Evolutionary conservation across 2,329 filamentous ascomycete genomes (phyloP).

Genomic region (Monilinia fructicola): DNA sequence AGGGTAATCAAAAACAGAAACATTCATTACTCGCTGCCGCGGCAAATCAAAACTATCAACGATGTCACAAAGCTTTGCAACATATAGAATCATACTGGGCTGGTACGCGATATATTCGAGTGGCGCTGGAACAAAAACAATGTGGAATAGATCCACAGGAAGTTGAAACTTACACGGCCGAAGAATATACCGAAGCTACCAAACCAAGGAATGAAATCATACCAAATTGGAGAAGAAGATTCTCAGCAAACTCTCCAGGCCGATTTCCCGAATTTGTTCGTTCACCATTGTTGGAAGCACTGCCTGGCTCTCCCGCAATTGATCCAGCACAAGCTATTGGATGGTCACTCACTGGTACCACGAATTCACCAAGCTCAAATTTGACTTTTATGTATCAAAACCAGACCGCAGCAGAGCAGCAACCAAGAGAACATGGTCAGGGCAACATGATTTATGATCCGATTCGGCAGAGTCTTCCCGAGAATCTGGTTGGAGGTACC

Average conservation of each 20-base stretch:
- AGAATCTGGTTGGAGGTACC: conserved; percentile 46
- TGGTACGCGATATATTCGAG: conserved; percentile 82
- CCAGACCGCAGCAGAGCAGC: conserved; percentile 30
- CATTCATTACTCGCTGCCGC: conserved; percentile 77
- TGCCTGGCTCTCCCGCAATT: conserved; percentile 46
- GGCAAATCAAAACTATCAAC: conserved; percentile 82
- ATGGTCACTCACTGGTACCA: conserved; percentile 85
- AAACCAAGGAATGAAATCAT: conserved; percentile 51
- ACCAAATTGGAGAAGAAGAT: conserved; percentile 39
- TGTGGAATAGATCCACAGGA: conserved; percentile 72
- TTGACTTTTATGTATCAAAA: conserved; percentile 70
- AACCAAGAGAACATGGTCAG: conserved; percentile 47
- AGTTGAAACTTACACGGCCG: conserved; percentile 58
- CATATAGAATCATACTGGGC: conserved; percentile 84
- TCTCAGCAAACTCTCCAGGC: conserved; percentile 31
- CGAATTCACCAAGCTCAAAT: conserved; percentile 81
- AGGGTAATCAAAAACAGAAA: conserved; percentile 46
- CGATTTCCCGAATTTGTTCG: conserved; percentile 38
- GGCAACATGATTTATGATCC: conserved; percentile 62
- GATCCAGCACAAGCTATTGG: conserved; percentile 62
- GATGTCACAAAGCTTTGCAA: conserved; percentile 80
- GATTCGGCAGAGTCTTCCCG: conserved; percentile 56
- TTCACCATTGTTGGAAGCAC: conserved; percentile 47
- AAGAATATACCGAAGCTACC: conserved; percentile 72
- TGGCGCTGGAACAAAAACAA: conserved; percentile 81